Evolutionary conservation across 108 stramenopile species (phyloP).

Genomic region (Cyclotella choctawhatcheeana): DNA sequence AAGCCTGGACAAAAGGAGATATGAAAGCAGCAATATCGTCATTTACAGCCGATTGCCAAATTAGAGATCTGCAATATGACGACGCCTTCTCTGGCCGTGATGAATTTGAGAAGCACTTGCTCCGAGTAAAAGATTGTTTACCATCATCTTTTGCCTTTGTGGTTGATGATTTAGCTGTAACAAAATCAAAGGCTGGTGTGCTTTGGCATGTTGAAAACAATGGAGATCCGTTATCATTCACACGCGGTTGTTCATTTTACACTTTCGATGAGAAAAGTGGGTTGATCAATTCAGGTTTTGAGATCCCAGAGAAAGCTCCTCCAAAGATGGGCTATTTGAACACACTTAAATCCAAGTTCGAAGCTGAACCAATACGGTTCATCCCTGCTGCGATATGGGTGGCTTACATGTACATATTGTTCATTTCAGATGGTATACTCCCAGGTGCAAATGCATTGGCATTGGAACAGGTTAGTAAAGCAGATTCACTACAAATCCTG

Average conservation of each 20-base stretch:
- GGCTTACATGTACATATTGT: constrained; percentile 82
- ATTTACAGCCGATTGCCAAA: constrained; percentile 54
- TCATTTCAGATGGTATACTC: constrained; percentile 76
- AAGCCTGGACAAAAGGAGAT: constrained; percentile 68
- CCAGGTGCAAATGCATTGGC: constrained; percentile 74
- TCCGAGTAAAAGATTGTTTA: constrained; percentile 56
- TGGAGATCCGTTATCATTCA: constrained; percentile 57
- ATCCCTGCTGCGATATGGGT: constrained; percentile 64
- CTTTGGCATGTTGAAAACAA: constrained; percentile 69
- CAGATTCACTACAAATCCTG: no score
- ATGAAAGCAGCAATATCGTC: constrained; percentile 55
- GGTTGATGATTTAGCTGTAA: constrained; percentile 49
- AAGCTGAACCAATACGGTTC: constrained; percentile 65
- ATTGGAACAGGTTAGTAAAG: no score
- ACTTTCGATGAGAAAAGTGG: constrained; percentile 43
- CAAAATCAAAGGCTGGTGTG: constrained; percentile 33
- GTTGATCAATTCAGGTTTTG: constrained; percentile 53
- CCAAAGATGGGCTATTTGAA: constrained; percentile 49
- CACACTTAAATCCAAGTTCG: constrained; percentile 54
- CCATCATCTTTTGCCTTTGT: constrained; percentile 59
- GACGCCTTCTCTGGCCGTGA: constrained; percentile 52
- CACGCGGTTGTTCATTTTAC: constrained; percentile 61
- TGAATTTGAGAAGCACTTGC: constrained; percentile 51
- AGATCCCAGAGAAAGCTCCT: constrained; percentile 62
- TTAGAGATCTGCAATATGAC: constrained; percentile 69